Evolutionary conservation across 2,329 filamentous ascomycete genomes (phyloP), one percentile per base, ranked within the genome.

Genomic region (Fusarium torulosum): DNA sequence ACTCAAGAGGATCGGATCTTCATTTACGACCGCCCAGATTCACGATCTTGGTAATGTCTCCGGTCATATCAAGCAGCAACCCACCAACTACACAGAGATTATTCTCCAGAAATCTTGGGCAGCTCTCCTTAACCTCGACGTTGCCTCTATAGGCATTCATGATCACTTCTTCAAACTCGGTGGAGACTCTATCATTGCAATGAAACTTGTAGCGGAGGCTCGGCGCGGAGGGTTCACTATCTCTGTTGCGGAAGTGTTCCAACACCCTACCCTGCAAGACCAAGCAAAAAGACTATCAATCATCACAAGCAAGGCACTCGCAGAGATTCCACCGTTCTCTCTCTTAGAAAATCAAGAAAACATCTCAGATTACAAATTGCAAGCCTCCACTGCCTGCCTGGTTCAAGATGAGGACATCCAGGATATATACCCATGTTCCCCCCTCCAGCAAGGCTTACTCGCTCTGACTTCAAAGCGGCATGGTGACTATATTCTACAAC

Each of bases 141-240:
- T 4, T 17, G 21, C 4, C 20, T 25, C 20, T 38, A 29, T 50
- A n/a, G 35, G 47, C 23, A 7, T 29, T 6, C 7, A 50, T 13
- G 47, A 41, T 17, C 15, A 17, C n/a, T 50, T 50, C 47, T 41
- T 50, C 35, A 40, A 41, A 9, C 45, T 49, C 4, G 45, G 45
- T 11, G 31, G 31, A n/a, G 33, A 37, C 21, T 49, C 45, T 13
- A 49, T 49, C 31, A 37, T 27, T 6, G 31, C 45, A 25, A 49
- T 49, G 45, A 25, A 9, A 9, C 20, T 49, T 13, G 33, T 49
- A 4, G 21, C 9, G 8, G 45, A 37, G 21, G 31, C 33, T 14
- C 31, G 33, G 17, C 17, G 20, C 4, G 15, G 5, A 4, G 45
- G 33, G 4, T 27, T 49, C 20, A 17, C 4, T 17, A 29, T 49